Percentiles rank a stretch among this genome's conserved stretches.
Evolutionary conservation across 169 alveolate genomes (phyloP).

Genomic region (Plasmodium malariae): DNA sequence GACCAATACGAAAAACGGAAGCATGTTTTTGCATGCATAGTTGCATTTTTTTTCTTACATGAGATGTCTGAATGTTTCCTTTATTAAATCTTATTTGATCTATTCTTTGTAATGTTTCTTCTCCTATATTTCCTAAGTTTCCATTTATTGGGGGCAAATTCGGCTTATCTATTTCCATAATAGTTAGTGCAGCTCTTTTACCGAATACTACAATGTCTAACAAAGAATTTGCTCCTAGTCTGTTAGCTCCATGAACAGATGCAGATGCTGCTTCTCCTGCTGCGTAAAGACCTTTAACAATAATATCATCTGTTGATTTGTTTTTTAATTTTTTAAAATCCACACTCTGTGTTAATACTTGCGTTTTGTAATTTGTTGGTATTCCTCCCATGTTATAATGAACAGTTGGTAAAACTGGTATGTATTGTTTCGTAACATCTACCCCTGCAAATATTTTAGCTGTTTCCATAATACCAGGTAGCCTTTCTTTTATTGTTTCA

Average conservation of each 20-base stretch:
- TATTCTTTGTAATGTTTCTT: slow-evolving; percentile 51
- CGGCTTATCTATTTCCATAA: slow-evolving; percentile 91
- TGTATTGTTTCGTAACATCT: slow-evolving; percentile 95
- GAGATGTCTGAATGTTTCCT: slow-evolving; percentile 79
- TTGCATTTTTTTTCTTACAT: slow-evolving; percentile 83
- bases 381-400: slow-evolving; percentile 99
- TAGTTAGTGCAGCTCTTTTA: slow-evolving; percentile 95
- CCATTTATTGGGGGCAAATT: slow-evolving; percentile 71
- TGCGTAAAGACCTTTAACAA: slow-evolving; percentile 95
- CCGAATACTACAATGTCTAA: slow-evolving; percentile 98
- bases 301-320: slow-evolving; percentile 80
- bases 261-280: slow-evolving; percentile 99
- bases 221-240: slow-evolving; percentile 98
- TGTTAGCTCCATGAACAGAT: slow-evolving; percentile 99
- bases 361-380: slow-evolving; percentile 97
- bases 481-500: slow-evolving; percentile 94
- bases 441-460: slow-evolving; percentile 98
- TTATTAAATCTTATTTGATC: slow-evolving; percentile 61
- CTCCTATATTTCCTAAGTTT: slow-evolving; percentile 65
- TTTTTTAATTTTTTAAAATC: slow-evolving; percentile 50
- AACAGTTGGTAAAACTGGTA: slow-evolving; percentile 98
- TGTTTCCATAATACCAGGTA: slow-evolving; percentile 98
- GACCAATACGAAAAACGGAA: slow-evolving; percentile 95
- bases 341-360: slow-evolving; percentile 87
- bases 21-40: slow-evolving; percentile 96